Conservation (phyloP, 2,329 filamentous ascomycete genomes). For the Davidsoniella australis region DNA sequence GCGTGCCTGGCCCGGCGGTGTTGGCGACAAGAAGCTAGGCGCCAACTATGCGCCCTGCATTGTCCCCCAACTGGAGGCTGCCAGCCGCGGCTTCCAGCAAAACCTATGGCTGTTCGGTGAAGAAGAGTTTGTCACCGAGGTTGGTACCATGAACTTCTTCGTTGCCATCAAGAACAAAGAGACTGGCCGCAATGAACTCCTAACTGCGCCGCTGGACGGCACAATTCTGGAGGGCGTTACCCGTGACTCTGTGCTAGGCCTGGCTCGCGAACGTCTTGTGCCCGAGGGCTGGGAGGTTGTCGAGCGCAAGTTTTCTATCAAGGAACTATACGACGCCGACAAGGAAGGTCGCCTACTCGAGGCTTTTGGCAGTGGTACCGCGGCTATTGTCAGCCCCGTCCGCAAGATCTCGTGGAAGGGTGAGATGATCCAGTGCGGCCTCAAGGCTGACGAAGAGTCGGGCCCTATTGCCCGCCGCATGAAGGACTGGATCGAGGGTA, state of each 20-base stretch:
- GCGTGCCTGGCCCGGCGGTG: slow-evolving; percentile 92
- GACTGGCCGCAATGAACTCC: slow-evolving; percentile 76
- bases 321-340: slow-evolving; percentile 63
- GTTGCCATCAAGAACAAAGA: slow-evolving; percentile 68
- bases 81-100: slow-evolving; percentile 85
- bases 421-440: slow-evolving; percentile 62
- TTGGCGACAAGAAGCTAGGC: slow-evolving; percentile 95
- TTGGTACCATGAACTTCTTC: slow-evolving; percentile 98
- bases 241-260: slow-evolving; percentile 70
- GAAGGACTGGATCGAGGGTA: slow-evolving; percentile 92
- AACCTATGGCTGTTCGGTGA: slow-evolving; percentile 96
- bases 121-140: slow-evolving; percentile 90
- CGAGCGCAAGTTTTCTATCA: slow-evolving; percentile 88
- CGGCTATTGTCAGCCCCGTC: slow-evolving; percentile 83
- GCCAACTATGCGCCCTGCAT: slow-evolving; percentile 99
- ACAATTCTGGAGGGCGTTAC: slow-evolving; percentile 94
- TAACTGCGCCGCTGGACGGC: slow-evolving; percentile 91
- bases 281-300: slow-evolving; percentile 77
- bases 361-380: slow-evolving; percentile 86
- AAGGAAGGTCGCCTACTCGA: slow-evolving; percentile 76
- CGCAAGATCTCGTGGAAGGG: slow-evolving; percentile 81
- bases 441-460: slow-evolving; percentile 67
- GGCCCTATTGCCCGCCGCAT: slow-evolving; percentile 72
- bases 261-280: slow-evolving; percentile 67
- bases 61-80: slow-evolving; percentile 84